Base-by-base conservation (phyloP, 2,329 filamentous ascomycete species). In the Talaromyces piceae region DNA sequence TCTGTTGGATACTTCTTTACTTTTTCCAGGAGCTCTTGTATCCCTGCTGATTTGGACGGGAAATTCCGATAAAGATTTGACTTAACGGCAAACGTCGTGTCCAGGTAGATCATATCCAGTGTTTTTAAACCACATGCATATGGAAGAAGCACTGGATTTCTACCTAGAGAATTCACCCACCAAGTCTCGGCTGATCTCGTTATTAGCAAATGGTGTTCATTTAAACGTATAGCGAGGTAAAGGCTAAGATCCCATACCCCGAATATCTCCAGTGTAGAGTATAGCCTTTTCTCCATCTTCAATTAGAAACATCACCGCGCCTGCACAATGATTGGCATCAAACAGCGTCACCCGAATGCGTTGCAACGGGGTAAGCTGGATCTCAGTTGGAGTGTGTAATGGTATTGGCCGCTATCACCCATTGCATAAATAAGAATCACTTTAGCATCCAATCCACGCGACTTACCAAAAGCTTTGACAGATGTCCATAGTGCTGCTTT, bases 221-320 rank as follows among this genome's bases (percentile, higher is more conserved):
- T 1, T 26, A 22, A 43, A 43, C 55, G 45, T 45, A 5, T n/a
- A 27, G 30, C 20, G 11, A 41, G 18, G 7, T 2, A 43, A 27
- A 37, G 23, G n/a, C 13, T n/a, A 45, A 16, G 20, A 30, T 9
- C 13, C 52, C 53, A 48, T 63, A 74, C 73, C 84, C 57, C 91
- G 80, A 37, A 95, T 83, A 61, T 96, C 91, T 4, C 91, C 91
- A 0, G 91, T 95, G 62, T 96, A 97, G 0, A 96, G 72, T 1
- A 94, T 77, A 0, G 89, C 84, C 54, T 83, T 87, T 0, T 76
- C 77, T 49, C 80, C 68, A 2, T 82, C 83, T 68, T 96, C 88
- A 25, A 96, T 86, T 16, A 96, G 73, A 63, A 96, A 96, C 89
- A 95, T 95, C 16, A 93, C 88, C 16, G 89, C 84, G 0, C 91